These are phyloP conservation scores for Mrakia frigida DNA, from an alignment of 768 basidiomycete species.

Conservation along the genomic window DNA sequence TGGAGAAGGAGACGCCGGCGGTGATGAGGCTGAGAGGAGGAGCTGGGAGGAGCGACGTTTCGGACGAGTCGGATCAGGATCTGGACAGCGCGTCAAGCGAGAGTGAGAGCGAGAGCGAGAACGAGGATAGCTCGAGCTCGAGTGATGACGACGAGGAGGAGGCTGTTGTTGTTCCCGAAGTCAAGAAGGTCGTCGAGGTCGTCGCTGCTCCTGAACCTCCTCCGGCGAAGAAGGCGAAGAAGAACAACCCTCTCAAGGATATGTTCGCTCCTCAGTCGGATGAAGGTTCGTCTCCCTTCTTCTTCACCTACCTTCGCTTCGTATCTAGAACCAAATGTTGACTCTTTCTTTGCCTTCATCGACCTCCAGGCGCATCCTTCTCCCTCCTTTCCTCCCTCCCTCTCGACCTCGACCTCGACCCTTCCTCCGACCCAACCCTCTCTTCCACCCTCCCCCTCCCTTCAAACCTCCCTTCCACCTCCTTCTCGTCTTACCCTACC, in stretches of 20 bases:
- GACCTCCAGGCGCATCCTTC: slow-evolving; percentile 1
- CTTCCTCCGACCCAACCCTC: slow-evolving; percentile 15
- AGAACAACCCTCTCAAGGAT: slow-evolving; percentile 41
- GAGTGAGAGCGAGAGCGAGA: slow-evolving; percentile 2
- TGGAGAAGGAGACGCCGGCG: not conserved
- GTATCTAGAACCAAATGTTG: too few species aligned
- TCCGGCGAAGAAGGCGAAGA: slow-evolving; percentile 50
- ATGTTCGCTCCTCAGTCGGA: slow-evolving; percentile 37
- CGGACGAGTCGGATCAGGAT: not conserved
- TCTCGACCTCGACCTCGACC: slow-evolving; percentile 31
- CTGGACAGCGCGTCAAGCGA: not conserved
- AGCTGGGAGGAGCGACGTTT: not conserved
- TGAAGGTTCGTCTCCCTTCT: slow-evolving; percentile 29
- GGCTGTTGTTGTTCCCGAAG: not conserved
- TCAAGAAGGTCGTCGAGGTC: not conserved
- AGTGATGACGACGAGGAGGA: slow-evolving; percentile 7
- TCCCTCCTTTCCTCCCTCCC: slow-evolving; percentile 33
- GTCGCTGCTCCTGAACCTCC: not conserved
- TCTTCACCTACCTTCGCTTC: not conserved
- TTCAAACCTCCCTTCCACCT: not conserved
- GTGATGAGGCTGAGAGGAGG: slow-evolving; percentile 27
- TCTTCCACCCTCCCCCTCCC: slow-evolving; percentile 16
- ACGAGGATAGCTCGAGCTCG: not conserved
- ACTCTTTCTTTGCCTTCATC: not conserved
- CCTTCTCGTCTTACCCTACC: not conserved